Base-by-base conservation (phyloP, 805 yeast species). In the Cyberlindnera suaveolens region DNA sequence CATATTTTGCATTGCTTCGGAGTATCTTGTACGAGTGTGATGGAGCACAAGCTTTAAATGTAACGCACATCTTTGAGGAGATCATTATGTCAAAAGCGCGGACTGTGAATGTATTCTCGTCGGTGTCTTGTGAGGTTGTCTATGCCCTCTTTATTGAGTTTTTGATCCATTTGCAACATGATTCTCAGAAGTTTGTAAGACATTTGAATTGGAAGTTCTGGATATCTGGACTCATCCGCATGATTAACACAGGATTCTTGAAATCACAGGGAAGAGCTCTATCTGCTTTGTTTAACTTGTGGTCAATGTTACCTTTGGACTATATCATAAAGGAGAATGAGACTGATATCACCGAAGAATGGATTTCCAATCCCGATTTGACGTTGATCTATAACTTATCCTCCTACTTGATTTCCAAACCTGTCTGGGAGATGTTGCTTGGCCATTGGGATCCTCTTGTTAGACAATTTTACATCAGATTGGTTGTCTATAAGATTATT, bases 361-460 rank as follows among this genome's bases (percentile, higher is more conserved):
- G 84, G 84, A 48, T 71, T 5, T 46, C 45, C 3, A 56, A 68
- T 45, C 47, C 54, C 5, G 61, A 59, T 30, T 70, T 68, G 44
- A 65, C 78, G 34, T 56, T 73, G 38, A 69, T 78, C 46, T 65
- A 68, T 53, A 74, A 74, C 51, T 62, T 80, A 41, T 64, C 77
- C 5, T 54, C 62, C 16, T 83, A 83, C 80, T 57, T 85, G 30
- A 62, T 82, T 7, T 68, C 75, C 4, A 57, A 65, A 4, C 51
- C 56, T 1, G 63, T 67, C 30, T 85, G 90, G 82, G 62, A 62
- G 30, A 65, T 68, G 38, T 75, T 74, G 47, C 78, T 87, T 54
- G 74, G 80, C 32, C 95, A 88, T 61, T 88, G 95, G 87, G 75
- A 80, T 54, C 89, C 95, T 3, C 61, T 86, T 15, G 80, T 85